phyloP scores from a whole-genome alignment of 2,329 filamentous ascomycete genomes.

The Epichloe scottii region DNA sequence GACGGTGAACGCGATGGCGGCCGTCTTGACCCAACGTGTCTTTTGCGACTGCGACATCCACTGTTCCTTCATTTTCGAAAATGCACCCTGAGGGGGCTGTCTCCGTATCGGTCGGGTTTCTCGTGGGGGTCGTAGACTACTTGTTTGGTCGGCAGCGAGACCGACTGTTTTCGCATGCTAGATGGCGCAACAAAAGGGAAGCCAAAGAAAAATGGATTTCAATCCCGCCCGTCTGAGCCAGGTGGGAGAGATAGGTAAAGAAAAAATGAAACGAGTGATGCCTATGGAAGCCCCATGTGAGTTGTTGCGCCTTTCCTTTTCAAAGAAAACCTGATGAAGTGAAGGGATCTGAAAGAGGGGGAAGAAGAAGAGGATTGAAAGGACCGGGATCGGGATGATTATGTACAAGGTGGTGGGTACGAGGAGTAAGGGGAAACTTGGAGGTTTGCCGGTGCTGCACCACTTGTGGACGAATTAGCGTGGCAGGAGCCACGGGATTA shows the following conservation, averaged over 20 bases:
- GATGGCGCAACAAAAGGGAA: neutral
- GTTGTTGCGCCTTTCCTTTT: neutral
- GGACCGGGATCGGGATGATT: neutral
- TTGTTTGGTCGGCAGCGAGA: constrained; percentile 49
- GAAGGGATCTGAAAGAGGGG: neutral
- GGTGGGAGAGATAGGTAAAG: constrained; percentile 1
- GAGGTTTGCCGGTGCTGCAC: no score
- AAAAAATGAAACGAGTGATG: constrained; percentile 13
- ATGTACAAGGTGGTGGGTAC: neutral
- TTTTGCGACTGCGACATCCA: constrained; percentile 53
- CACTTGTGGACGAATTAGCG: no score
- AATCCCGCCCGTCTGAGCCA: neutral
- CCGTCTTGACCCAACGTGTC: constrained; percentile 53
- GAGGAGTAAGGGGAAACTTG: no score
- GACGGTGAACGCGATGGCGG: constrained; percentile 46
- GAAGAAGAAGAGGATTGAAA: neutral
- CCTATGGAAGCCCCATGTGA: constrained; percentile 10
- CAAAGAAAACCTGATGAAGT: neutral
- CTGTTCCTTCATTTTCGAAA: constrained; percentile 44
- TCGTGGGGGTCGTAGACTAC: constrained; percentile 49
- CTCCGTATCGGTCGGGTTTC: constrained; percentile 49
- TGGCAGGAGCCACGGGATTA: no score
- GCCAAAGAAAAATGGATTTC: constrained; percentile 7
- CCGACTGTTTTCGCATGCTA: constrained; percentile 52
- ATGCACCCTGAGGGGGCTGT: constrained; percentile 33